A percentile compares a stretch with the other conserved stretches of the same genome.
phyloP scores from a whole-genome alignment of 2,329 filamentous ascomycete species.

The Biscogniauxia mediterranea region DNA sequence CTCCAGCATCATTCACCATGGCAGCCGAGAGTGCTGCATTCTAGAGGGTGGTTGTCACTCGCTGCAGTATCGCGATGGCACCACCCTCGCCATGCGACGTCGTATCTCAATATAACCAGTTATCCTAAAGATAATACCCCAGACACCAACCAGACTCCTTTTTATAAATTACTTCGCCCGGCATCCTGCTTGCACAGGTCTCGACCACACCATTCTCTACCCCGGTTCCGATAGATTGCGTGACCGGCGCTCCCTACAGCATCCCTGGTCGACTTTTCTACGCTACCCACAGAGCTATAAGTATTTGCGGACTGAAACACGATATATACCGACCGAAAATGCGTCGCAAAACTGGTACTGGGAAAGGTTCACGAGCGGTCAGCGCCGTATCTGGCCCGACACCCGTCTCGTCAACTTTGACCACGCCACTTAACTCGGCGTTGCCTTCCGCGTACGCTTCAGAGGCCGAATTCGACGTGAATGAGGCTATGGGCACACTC shows the following conservation, averaged over 20 bases:
- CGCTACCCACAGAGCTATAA: background rate
- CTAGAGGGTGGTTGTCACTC: constrained; percentile 53
- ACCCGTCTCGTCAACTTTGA: constrained; percentile 32
- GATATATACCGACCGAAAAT: constrained; percentile 14
- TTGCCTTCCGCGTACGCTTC: constrained; percentile 38
- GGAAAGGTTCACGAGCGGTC: constrained; percentile 34
- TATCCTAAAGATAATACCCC: constrained; percentile 15
- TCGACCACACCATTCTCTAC: constrained; percentile 10
- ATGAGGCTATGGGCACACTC: constrained; percentile 45
- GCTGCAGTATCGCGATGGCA: constrained; percentile 51
- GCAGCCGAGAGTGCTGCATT: constrained; percentile 45
- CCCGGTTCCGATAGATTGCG: constrained; percentile 3
- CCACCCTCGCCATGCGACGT: constrained; percentile 50
- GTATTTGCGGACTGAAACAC: background rate
- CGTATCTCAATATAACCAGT: constrained; percentile 23
- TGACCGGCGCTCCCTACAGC: constrained; percentile 9
- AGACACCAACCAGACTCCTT: constrained; percentile 7
- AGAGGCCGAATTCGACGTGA: constrained; percentile 37
- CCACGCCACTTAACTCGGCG: constrained; percentile 38
- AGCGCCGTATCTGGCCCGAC: constrained; percentile 26
- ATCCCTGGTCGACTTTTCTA: background rate
- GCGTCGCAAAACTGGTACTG: constrained; percentile 27
- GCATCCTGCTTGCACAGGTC: background rate
- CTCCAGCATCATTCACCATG: constrained; percentile 41
- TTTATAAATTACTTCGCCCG: constrained; percentile 3